Percentiles rank a stretch among this genome's conserved stretches.
Evolutionary conservation across 2,329 filamentous ascomycete genomes (phyloP).

Genomic region (Harringtonia lauricola): DNA sequence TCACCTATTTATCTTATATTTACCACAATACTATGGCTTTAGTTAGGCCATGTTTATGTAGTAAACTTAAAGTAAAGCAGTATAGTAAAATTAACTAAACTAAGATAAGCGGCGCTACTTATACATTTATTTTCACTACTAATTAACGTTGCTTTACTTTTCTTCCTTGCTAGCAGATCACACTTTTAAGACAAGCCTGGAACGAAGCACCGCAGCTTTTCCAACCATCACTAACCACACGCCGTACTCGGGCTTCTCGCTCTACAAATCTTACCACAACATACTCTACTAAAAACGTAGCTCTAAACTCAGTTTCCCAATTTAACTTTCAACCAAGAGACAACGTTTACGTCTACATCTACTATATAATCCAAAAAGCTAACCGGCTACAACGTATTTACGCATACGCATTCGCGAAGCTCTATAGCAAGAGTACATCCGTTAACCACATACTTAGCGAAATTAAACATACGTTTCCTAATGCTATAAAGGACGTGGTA

Average conservation of each 20-base stretch:
- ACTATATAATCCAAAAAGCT: neutral
- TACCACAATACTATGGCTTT: neutral
- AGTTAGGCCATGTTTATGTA: neutral
- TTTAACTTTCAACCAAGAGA: neutral
- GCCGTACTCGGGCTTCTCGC: too few species aligned
- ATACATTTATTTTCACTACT: neutral
- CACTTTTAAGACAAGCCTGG: neutral
- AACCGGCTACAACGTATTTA: neutral
- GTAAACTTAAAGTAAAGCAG: neutral
- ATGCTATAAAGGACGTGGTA: neutral
- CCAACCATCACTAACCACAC: neutral
- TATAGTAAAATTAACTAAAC: neutral
- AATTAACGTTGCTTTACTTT: neutral
- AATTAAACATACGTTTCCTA: neutral
- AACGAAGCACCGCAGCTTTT: neutral
- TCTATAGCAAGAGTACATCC: neutral
- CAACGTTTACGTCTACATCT: constrained; percentile 3
- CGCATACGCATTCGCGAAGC: neutral
- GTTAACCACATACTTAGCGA: neutral
- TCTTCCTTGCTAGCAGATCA: neutral
- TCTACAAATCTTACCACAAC: neutral
- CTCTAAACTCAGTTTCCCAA: neutral
- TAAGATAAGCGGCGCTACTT: neutral
- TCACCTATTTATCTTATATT: too few species aligned
- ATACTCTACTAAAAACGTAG: neutral